phyloP scores from a whole-genome alignment of 148 eudicot genomes.

The Cornus kousa region DNA sequence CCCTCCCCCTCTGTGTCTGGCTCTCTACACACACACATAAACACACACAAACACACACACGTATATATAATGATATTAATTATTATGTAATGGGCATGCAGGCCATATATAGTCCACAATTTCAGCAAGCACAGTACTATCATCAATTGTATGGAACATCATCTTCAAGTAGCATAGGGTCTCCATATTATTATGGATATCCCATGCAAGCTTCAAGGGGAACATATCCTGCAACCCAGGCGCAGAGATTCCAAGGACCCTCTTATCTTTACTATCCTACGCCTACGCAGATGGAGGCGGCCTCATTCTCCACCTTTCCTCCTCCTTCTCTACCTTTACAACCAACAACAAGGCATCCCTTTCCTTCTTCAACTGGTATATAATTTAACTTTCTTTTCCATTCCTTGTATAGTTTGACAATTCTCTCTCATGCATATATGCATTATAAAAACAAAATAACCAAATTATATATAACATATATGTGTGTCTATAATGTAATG shows the following conservation, averaged over 20 bases:
- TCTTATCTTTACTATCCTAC: conserved; percentile 44
- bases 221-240: conserved; percentile 26
- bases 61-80: too few species aligned
- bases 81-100: conserved; percentile 15
- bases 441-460: too few species aligned
- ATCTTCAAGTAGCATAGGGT: conserved; percentile 33
- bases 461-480: too few species aligned
- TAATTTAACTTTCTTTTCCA: background rate
- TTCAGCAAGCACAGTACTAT: conserved; percentile 63
- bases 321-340: conserved; percentile 24
- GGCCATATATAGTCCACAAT: conserved; percentile 62
- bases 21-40: too few species aligned
- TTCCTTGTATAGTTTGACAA: background rate
- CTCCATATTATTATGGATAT: conserved; percentile 65
- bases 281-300: conserved; percentile 31
- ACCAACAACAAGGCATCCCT: conserved; percentile 21
- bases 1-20: too few species aligned
- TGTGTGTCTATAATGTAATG: too few species aligned
- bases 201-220: conserved; percentile 38
- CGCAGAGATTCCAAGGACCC: conserved; percentile 30
- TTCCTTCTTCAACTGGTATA: conserved; percentile 34
- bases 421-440: background rate
- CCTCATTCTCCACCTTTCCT: conserved; percentile 24
- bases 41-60: too few species aligned
- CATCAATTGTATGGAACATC: conserved; percentile 51